Conservation (phyloP, 176 grass and related monocot genomes). For the Carex kokanica region DNA sequence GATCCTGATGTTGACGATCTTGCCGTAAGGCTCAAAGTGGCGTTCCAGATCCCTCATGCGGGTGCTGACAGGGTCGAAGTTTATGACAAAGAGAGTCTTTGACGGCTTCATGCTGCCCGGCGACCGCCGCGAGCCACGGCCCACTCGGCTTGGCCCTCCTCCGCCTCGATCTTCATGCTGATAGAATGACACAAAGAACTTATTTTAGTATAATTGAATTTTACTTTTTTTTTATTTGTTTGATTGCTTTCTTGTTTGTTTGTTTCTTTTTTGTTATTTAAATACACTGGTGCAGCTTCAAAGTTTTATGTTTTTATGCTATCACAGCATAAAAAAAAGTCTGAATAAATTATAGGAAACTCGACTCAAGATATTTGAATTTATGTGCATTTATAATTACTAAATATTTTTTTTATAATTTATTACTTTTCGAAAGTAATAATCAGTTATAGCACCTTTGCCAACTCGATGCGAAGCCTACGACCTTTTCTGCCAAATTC, state of each 20-base stretch:
- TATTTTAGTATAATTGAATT: constrained; percentile 8
- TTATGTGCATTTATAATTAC: not conserved
- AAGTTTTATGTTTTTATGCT: not conserved
- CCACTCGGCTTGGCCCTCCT: constrained; percentile 35
- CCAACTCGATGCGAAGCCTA: constrained; percentile 84
- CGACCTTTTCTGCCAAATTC: constrained; percentile 93
- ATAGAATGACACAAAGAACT: constrained; percentile 11
- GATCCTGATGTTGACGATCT: constrained; percentile 78
- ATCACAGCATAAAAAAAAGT: not conserved
- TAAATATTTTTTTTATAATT: too few species aligned
- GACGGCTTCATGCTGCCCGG: constrained; percentile 66
- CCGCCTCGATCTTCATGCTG: constrained; percentile 72
- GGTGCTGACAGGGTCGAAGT: constrained; percentile 93
- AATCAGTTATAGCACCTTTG: constrained; percentile 49
- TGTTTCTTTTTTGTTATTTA: too few species aligned
- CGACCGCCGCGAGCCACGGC: constrained; percentile 65
- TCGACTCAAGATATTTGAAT: not conserved
- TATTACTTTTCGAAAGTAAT: not conserved
- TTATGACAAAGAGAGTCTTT: constrained; percentile 97
- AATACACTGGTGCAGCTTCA: not conserved
- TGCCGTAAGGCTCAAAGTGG: constrained; percentile 91
- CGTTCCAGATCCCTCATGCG: constrained; percentile 86
- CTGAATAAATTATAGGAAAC: not conserved
- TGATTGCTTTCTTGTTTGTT: too few species aligned
- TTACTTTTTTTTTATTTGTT: too few species aligned